Evolutionary conservation across 306 rosid species (phyloP), one percentile per base, ranked within the genome.

Genomic region (Prunus armeniaca): DNA sequence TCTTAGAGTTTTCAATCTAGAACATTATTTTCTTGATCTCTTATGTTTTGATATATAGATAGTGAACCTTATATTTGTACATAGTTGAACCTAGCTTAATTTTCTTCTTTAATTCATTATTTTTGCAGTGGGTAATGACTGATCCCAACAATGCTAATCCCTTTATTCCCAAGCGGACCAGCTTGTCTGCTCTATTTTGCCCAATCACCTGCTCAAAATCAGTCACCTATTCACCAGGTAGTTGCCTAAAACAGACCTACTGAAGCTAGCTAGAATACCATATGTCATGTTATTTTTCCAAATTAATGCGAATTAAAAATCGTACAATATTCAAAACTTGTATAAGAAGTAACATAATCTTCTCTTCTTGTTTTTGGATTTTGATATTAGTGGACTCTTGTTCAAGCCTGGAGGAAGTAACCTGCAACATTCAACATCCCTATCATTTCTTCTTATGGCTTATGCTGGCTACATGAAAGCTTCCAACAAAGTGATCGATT

Each of bases 401-500:
- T 62, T 62, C 67, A 15, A 28, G 28, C 67, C 67, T 6, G 67
- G 67, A 62, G 20, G 67, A 62, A 62, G 67, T 28, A 62, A 62
- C 43, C 43, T 62, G 67, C 67, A 62, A 62, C 45, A 62, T 28
- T 62, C 45, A 62, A 62, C 67, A 13, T 13, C 67, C 41, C 7
- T 62, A 28, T 27, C 67, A 28, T 15, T 62, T 62, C 43, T 62
- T 62, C 67, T 62, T 28, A 12, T 27, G 38, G 67, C 28, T 62
- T 62, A 62, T 62, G 43, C 43, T 62, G 12, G 22, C 22, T 62
- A 62, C 67, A 62, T 62, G 45, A 28, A 62, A 28, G 67, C 67
- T 62, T 10, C n/a, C 43, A 14, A 62, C 45, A 61, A 61, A 61
- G 66, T 61, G 27, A 6, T 62, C 15, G 3, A 28, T 32, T 62